Conservation (phyloP, 768 basidiomycete genomes). For the Leccinum ochraceum region DNA sequence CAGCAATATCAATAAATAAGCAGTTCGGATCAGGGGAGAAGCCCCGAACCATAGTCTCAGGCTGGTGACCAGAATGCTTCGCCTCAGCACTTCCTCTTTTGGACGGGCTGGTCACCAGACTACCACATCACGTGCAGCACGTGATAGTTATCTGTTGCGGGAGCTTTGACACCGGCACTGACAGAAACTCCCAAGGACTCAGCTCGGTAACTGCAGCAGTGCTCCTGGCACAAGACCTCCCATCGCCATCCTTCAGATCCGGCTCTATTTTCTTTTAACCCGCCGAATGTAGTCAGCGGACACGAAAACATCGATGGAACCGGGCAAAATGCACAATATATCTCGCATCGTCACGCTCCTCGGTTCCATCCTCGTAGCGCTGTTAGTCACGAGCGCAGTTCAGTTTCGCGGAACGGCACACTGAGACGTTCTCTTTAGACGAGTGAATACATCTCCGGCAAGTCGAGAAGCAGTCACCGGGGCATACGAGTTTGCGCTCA, state of each 20-base stretch:
- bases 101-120: too few relatives aligned
- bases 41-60: too few relatives aligned
- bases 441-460: conserved; percentile 63
- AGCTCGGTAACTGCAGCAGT: not conserved
- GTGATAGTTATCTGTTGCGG: not conserved
- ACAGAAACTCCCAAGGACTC: not conserved
- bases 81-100: too few relatives aligned
- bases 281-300: conserved; percentile 10
- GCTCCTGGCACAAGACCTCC: not conserved
- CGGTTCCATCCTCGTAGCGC: conserved; percentile 56
- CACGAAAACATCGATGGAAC: conserved; percentile 18
- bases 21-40: too few relatives aligned
- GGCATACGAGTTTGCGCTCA: conserved; percentile 92
- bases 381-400: conserved; percentile 46
- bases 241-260: not conserved
- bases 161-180: not conserved
- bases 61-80: too few relatives aligned
- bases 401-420: conserved; percentile 5
- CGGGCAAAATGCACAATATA: conserved; percentile 36
- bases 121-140: not conserved
- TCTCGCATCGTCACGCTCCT: conserved; percentile 51
- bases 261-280: not conserved
- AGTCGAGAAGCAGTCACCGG: conserved; percentile 79
- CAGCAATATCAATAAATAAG: too few relatives aligned
- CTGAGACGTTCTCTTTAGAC: conserved; percentile 42